Percentiles rank a stretch among this genome's conserved stretches.
phyloP scores from a whole-genome alignment of 306 rosid species.

The Vigna trinervia region DNA sequence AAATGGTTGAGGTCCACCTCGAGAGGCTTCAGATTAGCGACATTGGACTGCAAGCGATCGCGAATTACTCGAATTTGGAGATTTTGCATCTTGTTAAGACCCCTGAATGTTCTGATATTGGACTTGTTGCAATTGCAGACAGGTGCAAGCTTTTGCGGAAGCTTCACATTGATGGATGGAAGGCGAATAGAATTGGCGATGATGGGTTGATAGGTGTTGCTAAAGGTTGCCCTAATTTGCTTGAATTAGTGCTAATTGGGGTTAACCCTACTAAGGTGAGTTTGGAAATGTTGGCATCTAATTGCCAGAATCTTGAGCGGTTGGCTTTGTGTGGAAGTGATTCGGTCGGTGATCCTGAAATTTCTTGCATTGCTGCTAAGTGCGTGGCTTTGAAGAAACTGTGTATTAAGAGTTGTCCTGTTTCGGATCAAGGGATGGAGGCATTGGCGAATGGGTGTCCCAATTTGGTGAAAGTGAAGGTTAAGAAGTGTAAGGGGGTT shows the following conservation, averaged over 20 bases:
- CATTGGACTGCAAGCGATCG: conserved; percentile 73
- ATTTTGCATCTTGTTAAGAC: conserved; percentile 93
- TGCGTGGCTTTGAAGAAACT: conserved; percentile 93
- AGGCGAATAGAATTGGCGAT: conserved; percentile 87
- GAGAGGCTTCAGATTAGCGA: conserved; percentile 93
- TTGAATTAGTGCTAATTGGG: conserved; percentile 88
- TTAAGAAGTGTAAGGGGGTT: conserved; percentile 89
- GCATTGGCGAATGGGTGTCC: conserved; percentile 92
- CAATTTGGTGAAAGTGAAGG: conserved; percentile 95
- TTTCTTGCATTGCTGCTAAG: conserved; percentile 86
- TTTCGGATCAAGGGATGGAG: conserved; percentile 79
- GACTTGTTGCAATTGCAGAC: conserved; percentile 73
- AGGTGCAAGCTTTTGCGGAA: conserved; percentile 84
- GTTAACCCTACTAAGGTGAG: conserved; percentile 87
- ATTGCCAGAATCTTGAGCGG: conserved; percentile 86
- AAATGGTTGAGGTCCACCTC: conserved; percentile 80
- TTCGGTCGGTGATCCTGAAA: conserved; percentile 90
- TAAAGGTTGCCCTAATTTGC: conserved; percentile 76
- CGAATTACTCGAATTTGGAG: conserved; percentile 74
- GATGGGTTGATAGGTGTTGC: conserved; percentile 86
- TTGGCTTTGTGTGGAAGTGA: conserved; percentile 94
- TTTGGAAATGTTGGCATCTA: conserved; percentile 79
- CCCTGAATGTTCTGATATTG: conserved; percentile 86
- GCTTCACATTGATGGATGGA: conserved; percentile 98
- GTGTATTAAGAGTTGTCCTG: conserved; percentile 93